Base-by-base conservation (phyloP, 257 asterid species). In the Fraxinus anomala region DNA sequence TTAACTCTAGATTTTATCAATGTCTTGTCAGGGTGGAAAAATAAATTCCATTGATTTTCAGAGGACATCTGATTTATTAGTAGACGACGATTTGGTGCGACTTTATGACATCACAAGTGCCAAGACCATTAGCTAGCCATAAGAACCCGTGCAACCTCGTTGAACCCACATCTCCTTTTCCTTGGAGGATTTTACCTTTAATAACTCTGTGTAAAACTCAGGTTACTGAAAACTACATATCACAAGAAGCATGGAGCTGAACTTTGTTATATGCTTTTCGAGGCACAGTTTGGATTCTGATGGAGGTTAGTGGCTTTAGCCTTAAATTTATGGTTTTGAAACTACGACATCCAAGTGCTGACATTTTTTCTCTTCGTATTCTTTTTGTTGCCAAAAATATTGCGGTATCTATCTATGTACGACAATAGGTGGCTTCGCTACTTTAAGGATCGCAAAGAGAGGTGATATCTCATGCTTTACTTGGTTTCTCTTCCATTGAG, bases 361-460 rank as follows among this genome's bases (percentile, higher is more conserved):
- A 85, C 80, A 56, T 36, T 70, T 4, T 47, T 49, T 24, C 75
- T 73, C 65, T 76, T 72, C 63, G 16, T 24, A 21, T 70, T 70
- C 5, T 11, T 74, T 81, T 51, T 86, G 71, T 83, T 83, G 56
- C 40, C 92, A 95, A 98, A 91, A 79, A 85, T 87, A 49, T 85
- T 91, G 87, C 83, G 96, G 72, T 93, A 95, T 82, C 88, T 95
- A 47, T 95, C 99, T 73, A 84, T 91, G 92, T 95, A 93, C 56
- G 99, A 95, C 74, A 95, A 95, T 85, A 91, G 99, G 74, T 90
- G 96, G 82, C 96, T 95, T 79, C 96, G 98, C 71, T 91, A 90
- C 86, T 95, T 95, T 75, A 91, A 91, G 88, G 99, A 98, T 74
- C 97, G 91, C 81, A 90, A 82, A 9, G 97, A 93, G 83, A 88